Evolutionary conservation across 176 grass and related monocot species (phyloP), one percentile per base, ranked within the genome.

Genomic region (Musa beccarii): DNA sequence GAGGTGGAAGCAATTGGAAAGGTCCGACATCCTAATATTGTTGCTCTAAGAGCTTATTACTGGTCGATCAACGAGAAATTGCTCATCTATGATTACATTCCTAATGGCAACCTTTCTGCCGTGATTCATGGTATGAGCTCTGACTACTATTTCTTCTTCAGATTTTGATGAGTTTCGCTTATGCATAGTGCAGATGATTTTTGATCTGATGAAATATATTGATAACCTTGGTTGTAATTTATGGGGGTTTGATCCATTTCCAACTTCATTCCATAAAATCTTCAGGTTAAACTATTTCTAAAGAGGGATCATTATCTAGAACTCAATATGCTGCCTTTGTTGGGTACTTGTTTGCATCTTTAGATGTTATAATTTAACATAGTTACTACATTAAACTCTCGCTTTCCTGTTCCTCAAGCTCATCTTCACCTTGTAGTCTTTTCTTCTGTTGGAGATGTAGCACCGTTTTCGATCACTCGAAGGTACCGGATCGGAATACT

Each of bases 11-110:
- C 95, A 1, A 94, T 99, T 28, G 88, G 88, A 49, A 99, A 91
- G 78, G 95, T 99, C 49, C 83, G 76, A 24, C 95, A 99, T 87
- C 80, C 95, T n/a, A 94, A 94, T 68, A 85, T 99, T 74, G 86
- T 94, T 71, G 73, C 88, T 59, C 78, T 99, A 63, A 89, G 90
- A 80, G 95, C 95, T 50, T 99, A 99, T 79, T 99, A 94, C 70
- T 99, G 95, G 95, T 99, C 95, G 66, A 83, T 82, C 17, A 90
- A 99, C 61, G 95, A 99, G 86, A 99, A 99, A 79, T 81, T 99
- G 64, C 80, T 99, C 51, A 85, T 99, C 53, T 98, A 98, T 76
- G 88, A 98, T 81, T 98, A 87, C 72, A 98, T 98, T 76, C 76
- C 95, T n/a, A 93, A 91, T 83, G 90, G 88, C 10, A 91, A 70